Evolutionary conservation across 257 asterid species (phyloP), one percentile per base, ranked within the genome.

Genomic region (Perilla frutescens): DNA sequence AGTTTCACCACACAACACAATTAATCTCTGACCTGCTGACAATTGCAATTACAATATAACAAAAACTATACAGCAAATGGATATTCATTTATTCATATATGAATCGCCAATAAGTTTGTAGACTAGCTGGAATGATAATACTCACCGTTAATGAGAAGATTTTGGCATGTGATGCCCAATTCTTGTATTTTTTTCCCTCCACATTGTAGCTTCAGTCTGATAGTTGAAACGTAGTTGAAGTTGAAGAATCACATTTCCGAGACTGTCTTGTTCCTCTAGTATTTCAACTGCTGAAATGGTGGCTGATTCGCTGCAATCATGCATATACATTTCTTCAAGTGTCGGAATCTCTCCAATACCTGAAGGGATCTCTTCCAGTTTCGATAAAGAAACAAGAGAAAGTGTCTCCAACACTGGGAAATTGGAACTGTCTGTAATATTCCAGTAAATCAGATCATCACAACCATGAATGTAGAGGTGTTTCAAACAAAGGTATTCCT

Each of bases 341-440:
- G 66, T 60, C 1, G 48, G 12, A 4, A 60, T 39, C 9, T 60
- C 13, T n/a, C 48, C 66, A 1, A 60, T 3, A 7, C 2, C 66
- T 7, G 3, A n/a, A 60, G 66, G 66, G 8, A 60, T 14, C 66
- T 60, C 66, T 1, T 60, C 47, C 31, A 60, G 11, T 2, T 13
- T 7, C 6, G 29, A 0, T 39, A 60, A 60, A 2, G 7, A 60
- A 10, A 1, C 0, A 37, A 60, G 66, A 36, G 11, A 60, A 2
- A 60, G 66, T 3, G 47, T 37, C 66, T 60, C 66, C 12, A 60
- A 3, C 48, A 7, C 48, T 1, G 66, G 66, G 7, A 60, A 60
- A 60, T 3, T 60, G 2, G 3, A n/a, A 11, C 48, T 36, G 13
- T 4, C 14, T 39, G 49, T 50, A 14, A 3, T 8, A 44, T 8